Conservation (phyloP, 192 early-diverging fungal species). For the Rhizoclosmatium globosum region DNA sequence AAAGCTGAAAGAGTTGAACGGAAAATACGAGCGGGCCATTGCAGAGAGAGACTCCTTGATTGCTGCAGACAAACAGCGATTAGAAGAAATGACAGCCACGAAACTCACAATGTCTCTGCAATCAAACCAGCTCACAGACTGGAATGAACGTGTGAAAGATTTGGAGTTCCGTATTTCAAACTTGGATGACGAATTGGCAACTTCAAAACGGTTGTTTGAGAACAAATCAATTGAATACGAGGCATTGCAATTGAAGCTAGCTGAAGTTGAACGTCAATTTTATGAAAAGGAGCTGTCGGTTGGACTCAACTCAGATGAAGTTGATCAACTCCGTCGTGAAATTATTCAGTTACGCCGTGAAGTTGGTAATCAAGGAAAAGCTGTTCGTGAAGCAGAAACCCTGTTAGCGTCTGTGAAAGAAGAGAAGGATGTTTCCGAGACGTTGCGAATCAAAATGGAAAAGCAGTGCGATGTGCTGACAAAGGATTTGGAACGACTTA, state of each 20-base stretch:
- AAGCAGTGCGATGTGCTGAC: slow-evolving; percentile 58
- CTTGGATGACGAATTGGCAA: slow-evolving; percentile 61
- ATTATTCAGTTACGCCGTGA: slow-evolving; percentile 40
- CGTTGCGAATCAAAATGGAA: slow-evolving; percentile 52
- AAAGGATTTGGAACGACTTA: slow-evolving; percentile 42
- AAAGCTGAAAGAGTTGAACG: slow-evolving; percentile 38
- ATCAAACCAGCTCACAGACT: slow-evolving; percentile 36
- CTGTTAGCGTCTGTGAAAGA: slow-evolving; percentile 55
- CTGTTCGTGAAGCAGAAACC: slow-evolving; percentile 62
- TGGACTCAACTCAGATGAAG: slow-evolving; percentile 39
- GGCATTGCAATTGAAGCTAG: slow-evolving; percentile 46
- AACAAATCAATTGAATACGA: slow-evolving; percentile 62
- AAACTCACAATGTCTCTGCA: slow-evolving; percentile 34
- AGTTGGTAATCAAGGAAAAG: slow-evolving; percentile 27
- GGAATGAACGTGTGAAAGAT: slow-evolving; percentile 39
- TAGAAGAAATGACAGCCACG: slow-evolving; percentile 26
- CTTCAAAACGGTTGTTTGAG: slow-evolving; percentile 60
- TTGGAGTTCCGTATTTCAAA: slow-evolving; percentile 50
- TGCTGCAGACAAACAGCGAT: slow-evolving; percentile 15
- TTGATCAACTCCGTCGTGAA: slow-evolving; percentile 46
- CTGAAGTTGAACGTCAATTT: slow-evolving; percentile 59
- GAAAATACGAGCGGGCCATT: slow-evolving; percentile 27
- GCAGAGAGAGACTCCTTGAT: slow-evolving; percentile 22
- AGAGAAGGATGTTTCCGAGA: slow-evolving; percentile 63
- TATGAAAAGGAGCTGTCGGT: slow-evolving; percentile 51